Percentiles rank a stretch among this genome's conserved stretches.
These are phyloP conservation scores for Emydomyces testavorans DNA, from an alignment of 2,329 filamentous ascomycete genomes.

Conservation along the genomic window DNA sequence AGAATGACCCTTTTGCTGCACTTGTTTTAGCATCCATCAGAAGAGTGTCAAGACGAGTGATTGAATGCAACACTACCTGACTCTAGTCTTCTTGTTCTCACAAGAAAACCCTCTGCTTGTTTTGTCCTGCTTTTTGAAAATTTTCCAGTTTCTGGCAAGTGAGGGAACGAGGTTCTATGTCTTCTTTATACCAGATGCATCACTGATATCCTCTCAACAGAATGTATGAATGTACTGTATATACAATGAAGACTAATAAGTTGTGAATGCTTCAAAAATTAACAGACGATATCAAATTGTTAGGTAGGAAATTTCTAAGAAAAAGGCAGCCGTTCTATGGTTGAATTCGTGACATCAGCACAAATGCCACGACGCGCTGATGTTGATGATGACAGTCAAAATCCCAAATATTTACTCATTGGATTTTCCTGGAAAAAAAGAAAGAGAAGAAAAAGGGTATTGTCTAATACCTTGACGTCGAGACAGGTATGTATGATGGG, in stretches of 20 bases:
- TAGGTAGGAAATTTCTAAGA: too few relatives aligned
- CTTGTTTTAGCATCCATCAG: neutral
- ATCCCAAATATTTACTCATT: neutral
- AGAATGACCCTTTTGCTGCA: neutral
- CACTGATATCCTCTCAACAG: neutral
- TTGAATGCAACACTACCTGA: neutral
- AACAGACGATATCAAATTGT: too few relatives aligned
- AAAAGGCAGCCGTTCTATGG: too few relatives aligned
- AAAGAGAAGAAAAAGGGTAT: neutral
- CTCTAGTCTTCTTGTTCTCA: neutral
- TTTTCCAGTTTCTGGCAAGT: neutral
- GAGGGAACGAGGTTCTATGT: neutral
- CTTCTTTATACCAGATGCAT: neutral
- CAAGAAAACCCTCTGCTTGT: neutral
- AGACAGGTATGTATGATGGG: conserved; percentile 1
- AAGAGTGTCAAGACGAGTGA: neutral
- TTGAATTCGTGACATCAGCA: too few relatives aligned
- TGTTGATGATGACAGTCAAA: neutral
- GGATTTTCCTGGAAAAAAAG: too few relatives aligned
- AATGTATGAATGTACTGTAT: too few relatives aligned
- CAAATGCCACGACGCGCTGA: too few relatives aligned
- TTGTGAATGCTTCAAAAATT: too few relatives aligned
- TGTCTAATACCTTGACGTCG: neutral
- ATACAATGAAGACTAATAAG: too few relatives aligned
- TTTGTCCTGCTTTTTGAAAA: too few relatives aligned